Conservation (phyloP, 2,329 filamentous ascomycete genomes). For the Coniochaeta prunicola region DNA sequence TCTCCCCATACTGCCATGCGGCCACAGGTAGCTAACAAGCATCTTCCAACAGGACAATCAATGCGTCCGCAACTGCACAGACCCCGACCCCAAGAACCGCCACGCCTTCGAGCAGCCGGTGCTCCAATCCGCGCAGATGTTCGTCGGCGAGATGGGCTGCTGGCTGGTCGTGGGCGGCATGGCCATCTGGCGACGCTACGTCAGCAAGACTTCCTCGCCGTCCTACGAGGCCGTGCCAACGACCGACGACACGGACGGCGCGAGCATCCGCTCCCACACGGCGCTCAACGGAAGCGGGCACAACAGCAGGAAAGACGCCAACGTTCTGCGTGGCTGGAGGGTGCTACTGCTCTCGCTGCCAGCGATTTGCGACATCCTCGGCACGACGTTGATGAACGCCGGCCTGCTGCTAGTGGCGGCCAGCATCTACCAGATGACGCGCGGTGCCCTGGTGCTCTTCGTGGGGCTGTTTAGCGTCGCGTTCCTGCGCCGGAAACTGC, state of each 20-base stretch:
- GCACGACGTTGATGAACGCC: conserved; percentile 95
- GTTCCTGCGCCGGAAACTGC: conserved; percentile 74
- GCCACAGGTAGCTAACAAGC: background rate
- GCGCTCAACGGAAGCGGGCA: conserved; percentile 27
- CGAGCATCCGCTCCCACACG: conserved; percentile 34
- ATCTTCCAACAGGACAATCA: conserved; percentile 68
- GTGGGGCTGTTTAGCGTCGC: conserved; percentile 92
- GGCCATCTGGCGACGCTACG: conserved; percentile 56
- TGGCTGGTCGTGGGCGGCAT: conserved; percentile 81
- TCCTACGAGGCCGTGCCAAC: conserved; percentile 58
- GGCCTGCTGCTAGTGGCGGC: conserved; percentile 89
- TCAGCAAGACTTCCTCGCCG: conserved; percentile 30
- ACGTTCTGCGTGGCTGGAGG: conserved; percentile 60
- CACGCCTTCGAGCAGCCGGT: conserved; percentile 88
- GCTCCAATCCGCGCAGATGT: conserved; percentile 96
- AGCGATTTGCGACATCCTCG: conserved; percentile 87
- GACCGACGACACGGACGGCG: conserved; percentile 37
- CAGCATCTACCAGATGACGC: conserved; percentile 98
- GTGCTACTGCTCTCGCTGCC: conserved; percentile 74
- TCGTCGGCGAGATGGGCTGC: conserved; percentile 90
- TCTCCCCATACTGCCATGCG: conserved; percentile 1
- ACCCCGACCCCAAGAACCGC: conserved; percentile 56
- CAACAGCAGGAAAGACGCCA: conserved; percentile 36
- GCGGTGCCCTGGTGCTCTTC: conserved; percentile 89
- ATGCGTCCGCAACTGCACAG: conserved; percentile 86